A percentile compares a stretch with the other conserved stretches of the same genome.
phyloP scores from a whole-genome alignment of 306 rosid genomes.

The Quercus alba region DNA sequence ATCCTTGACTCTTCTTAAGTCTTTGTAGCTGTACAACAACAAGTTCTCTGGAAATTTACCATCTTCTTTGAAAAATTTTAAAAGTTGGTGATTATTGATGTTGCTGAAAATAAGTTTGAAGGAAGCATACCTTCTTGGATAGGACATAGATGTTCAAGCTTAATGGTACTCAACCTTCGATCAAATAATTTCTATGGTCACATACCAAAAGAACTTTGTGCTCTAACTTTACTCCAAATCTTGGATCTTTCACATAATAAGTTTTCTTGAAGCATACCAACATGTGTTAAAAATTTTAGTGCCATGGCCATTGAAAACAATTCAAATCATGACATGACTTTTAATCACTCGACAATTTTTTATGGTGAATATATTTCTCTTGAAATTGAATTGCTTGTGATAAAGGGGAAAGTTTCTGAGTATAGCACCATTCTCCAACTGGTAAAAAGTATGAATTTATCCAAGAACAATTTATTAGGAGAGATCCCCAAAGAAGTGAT shows the following conservation, averaged over 20 bases:
- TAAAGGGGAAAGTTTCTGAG: background rate
- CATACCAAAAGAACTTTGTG: constrained; percentile 2
- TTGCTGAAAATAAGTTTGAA: background rate
- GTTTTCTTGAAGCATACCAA: constrained; percentile 12
- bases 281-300: background rate
- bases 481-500: background rate
- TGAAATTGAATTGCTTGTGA: background rate
- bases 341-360: too few relatives aligned
- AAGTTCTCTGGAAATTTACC: constrained; percentile 19
- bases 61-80: background rate
- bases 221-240: constrained; percentile 1
- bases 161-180: constrained; percentile 4
- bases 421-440: background rate
- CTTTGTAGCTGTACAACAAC: constrained; percentile 18
- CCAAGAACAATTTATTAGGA: background rate
- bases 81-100: background rate
- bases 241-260: constrained; percentile 17
- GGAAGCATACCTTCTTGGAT: constrained; percentile 24
- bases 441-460: background rate
- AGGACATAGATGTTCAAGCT: background rate
- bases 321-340: too few relatives aligned
- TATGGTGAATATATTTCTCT: too few relatives aligned
- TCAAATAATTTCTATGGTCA: constrained; percentile 5
- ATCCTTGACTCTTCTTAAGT: background rate
- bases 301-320: background rate